Base-by-base conservation (phyloP, 139 green algal species). In the Edaphochlamys debaryana region DNA sequence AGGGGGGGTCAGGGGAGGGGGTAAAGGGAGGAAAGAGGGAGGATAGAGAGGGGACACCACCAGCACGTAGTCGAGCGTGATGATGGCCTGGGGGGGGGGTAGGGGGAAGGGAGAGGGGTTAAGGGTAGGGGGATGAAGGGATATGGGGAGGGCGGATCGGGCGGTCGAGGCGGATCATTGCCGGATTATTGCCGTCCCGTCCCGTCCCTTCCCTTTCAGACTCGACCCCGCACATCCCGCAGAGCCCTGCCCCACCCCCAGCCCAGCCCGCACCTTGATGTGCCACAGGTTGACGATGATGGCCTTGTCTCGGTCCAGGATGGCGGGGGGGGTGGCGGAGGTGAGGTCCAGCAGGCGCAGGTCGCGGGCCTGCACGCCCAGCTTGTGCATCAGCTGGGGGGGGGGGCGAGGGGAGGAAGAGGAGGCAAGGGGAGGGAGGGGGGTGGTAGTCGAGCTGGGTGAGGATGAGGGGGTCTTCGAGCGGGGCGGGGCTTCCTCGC, bases 11-110 rank as follows among this genome's bases (percentile, higher is more conserved):
- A n/a, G n/a, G n/a, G n/a, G n/a, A n/a, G 63, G 17, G 63, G 15
- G 32, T 40, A 4, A 69, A 25, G 63, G 32, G 17, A 40, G 29
- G 69, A 41, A 48, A 7, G 45, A 68, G 71, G 48, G n/a, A n/a
- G n/a, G n/a, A n/a, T n/a, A n/a, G n/a, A n/a, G n/a, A n/a, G 60
- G n/a, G 68, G 91, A 89, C n/a, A 92, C 76, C 27, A 94, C 86
- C 58, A 93, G 75, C 67, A 90, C 87, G 52, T 87, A 91, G 73
- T 78, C 74, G n/a, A 80, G 79, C 40, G 90, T 92, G 62, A 93
- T 90, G 56, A 93, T 85, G 38, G 67, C 69, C 75, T 74, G 62
- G 1, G 32, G 42, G 42, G 42, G 20, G 2, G 3, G n/a, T n/a
- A n/a, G n/a, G n/a, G 52, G 37, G 45, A 13, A 54, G 45, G 11